Evolutionary conservation across 495 filamentous ascomycete genomes (phyloP).

Genomic region (Melanomma pulvis-pyrius): DNA sequence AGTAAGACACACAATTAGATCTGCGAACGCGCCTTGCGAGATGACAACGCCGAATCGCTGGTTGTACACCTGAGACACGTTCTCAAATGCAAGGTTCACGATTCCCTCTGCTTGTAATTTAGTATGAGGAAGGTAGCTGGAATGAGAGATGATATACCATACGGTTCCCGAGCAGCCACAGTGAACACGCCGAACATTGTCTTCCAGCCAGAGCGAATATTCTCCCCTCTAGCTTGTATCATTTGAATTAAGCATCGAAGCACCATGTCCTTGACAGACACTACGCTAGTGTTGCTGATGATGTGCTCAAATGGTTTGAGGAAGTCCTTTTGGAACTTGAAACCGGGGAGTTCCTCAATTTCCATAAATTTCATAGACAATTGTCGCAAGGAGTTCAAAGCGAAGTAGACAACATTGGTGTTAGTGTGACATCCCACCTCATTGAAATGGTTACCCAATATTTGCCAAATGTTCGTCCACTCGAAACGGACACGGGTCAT

Average conservation of each 20-base stretch:
- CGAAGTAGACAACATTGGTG: slow-evolving; percentile 94
- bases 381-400: slow-evolving; percentile 90
- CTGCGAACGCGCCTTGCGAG: slow-evolving; percentile 93
- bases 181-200: slow-evolving; percentile 99
- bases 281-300: slow-evolving; percentile 85
- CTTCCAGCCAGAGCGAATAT: slow-evolving; percentile 96
- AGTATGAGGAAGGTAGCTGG: slow-evolving; percentile 11
- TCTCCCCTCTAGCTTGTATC: slow-evolving; percentile 94
- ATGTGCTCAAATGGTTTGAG: slow-evolving; percentile 97
- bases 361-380: slow-evolving; percentile 99
- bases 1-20: slow-evolving; percentile 92
- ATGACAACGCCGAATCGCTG: slow-evolving; percentile 96
- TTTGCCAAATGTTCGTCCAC: slow-evolving; percentile 96
- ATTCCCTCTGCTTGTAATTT: slow-evolving; percentile 71
- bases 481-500: slow-evolving; percentile 98
- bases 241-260: slow-evolving; percentile 97
- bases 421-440: slow-evolving; percentile 95
- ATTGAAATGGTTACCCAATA: slow-evolving; percentile 97
- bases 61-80: slow-evolving; percentile 96
- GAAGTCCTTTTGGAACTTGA: slow-evolving; percentile 99
- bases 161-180: slow-evolving; percentile 87
- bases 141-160: slow-evolving; percentile 55
- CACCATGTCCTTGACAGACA: slow-evolving; percentile 96
- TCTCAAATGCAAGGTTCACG: slow-evolving; percentile 94
- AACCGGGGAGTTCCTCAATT: slow-evolving; percentile 93